Percentiles rank a stretch among this genome's conserved stretches.
phyloP scores from a whole-genome alignment of 257 asterid genomes.

The Solanum bukasovii region DNA sequence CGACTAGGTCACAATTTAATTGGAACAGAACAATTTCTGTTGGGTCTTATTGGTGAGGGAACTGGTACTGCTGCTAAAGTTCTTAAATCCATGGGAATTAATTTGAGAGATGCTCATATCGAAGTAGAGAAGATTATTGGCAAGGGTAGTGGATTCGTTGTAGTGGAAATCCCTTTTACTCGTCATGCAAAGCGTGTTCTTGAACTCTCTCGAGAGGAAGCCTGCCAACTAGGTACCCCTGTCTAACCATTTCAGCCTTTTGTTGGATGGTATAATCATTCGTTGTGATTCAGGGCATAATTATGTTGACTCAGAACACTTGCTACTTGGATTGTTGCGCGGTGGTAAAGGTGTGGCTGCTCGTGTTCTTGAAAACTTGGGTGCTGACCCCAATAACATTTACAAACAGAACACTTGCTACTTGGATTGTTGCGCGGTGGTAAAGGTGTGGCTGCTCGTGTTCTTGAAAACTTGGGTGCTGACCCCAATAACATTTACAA shows the following conservation, averaged over 20 bases:
- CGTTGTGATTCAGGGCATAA: constrained; percentile 58
- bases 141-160: constrained; percentile 91
- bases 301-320: constrained; percentile 94
- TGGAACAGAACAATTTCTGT: constrained; percentile 83
- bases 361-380: constrained; percentile 85
- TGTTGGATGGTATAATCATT: neutral
- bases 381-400: constrained; percentile 68
- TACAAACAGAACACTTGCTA: constrained; percentile 91
- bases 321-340: constrained; percentile 82
- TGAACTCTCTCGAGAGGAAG: constrained; percentile 93
- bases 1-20: constrained; percentile 91
- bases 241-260: neutral
- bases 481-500: constrained; percentile 63
- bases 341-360: constrained; percentile 98
- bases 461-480: constrained; percentile 90
- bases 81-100: constrained; percentile 87
- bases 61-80: constrained; percentile 98
- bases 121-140: constrained; percentile 95
- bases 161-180: constrained; percentile 91
- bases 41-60: constrained; percentile 96
- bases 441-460: constrained; percentile 93
- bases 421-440: constrained; percentile 93
- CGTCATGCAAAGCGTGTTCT: constrained; percentile 95
- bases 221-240: constrained; percentile 80
- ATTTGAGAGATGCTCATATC: constrained; percentile 88